Evolutionary conservation across 345 rosid species (phyloP).

Genomic region (Zanthoxylum bungeanum): DNA sequence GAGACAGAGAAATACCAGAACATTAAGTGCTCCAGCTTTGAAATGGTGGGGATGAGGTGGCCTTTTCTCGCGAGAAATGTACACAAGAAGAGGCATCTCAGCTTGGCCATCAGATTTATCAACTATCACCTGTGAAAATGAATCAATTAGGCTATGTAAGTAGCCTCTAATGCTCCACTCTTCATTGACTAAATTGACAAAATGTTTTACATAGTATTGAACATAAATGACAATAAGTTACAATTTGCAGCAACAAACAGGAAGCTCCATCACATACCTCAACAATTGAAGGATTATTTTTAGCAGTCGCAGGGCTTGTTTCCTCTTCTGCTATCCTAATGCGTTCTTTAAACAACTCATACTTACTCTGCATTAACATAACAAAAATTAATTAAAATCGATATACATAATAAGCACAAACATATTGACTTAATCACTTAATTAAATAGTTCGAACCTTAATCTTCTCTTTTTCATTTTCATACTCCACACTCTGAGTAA

Average conservation of each 20-base stretch:
- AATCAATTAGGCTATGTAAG: not conserved
- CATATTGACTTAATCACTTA: too few relatives aligned
- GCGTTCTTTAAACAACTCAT: conserved; percentile 26
- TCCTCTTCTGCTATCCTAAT: conserved; percentile 21
- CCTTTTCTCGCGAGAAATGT: conserved; percentile 45
- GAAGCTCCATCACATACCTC: conserved; percentile 24
- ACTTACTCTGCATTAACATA: conserved; percentile 21
- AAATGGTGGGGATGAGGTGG: conserved; percentile 37
- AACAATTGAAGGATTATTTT: conserved; percentile 23
- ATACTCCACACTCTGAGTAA: not conserved
- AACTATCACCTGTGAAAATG: conserved; percentile 19
- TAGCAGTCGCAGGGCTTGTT: not conserved
- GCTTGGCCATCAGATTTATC: conserved; percentile 4
- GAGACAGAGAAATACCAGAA: conserved; percentile 29
- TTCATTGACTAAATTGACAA: not conserved
- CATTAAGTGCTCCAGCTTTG: conserved; percentile 58
- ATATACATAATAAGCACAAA: not conserved
- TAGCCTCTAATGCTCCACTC: not conserved
- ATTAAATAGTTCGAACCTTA: conserved; percentile 15
- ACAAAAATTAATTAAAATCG: not conserved
- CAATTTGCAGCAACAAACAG: not conserved
- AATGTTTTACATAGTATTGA: not conserved
- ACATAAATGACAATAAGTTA: not conserved
- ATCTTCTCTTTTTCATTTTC: conserved; percentile 16
- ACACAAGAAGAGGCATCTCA: conserved; percentile 39